Conservation (phyloP, 345 rosid species). For the Gossypium stocksii region DNA sequence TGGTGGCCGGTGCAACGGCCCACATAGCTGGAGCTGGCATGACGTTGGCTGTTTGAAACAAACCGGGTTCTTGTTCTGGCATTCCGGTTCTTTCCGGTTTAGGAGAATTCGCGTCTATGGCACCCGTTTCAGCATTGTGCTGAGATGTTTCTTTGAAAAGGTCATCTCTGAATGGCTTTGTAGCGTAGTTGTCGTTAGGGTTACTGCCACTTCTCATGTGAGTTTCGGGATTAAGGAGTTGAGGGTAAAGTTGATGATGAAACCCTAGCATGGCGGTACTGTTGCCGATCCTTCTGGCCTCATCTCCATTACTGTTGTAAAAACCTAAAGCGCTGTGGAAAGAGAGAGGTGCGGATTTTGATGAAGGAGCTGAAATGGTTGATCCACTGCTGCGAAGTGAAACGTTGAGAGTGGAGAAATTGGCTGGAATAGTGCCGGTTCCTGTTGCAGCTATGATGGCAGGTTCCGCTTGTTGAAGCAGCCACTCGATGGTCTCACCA, state of each 20-base stretch:
- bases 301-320: slow-evolving; percentile 27
- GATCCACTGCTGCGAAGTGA: slow-evolving; percentile 63
- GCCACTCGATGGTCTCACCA: slow-evolving; percentile 86
- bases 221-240: slow-evolving; percentile 30
- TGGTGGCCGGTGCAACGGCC: slow-evolving; percentile 54
- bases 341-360: slow-evolving; percentile 51
- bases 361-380: slow-evolving; percentile 48
- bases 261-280: slow-evolving; percentile 43
- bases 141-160: slow-evolving; percentile 49
- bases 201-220: slow-evolving; percentile 16
- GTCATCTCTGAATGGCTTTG: slow-evolving; percentile 57
- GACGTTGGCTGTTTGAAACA: slow-evolving; percentile 34
- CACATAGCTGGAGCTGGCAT: slow-evolving; percentile 60
- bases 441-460: slow-evolving; percentile 74
- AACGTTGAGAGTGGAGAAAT: slow-evolving; percentile 69
- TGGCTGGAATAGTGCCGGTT: slow-evolving; percentile 84
- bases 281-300: slow-evolving; percentile 26
- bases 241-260: slow-evolving; percentile 56
- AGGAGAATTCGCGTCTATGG: slow-evolving; percentile 21
- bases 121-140: slow-evolving; percentile 16
- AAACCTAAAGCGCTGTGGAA: slow-evolving; percentile 54
- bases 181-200: slow-evolving; percentile 28
- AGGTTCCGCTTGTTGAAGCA: slow-evolving; percentile 77
- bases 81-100: slow-evolving; percentile 27
- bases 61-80: slow-evolving; percentile 40